Evolutionary conservation across 805 yeast species (phyloP), one percentile per base, ranked within the genome.

Genomic region (Tetrapisispora iriomotensis): DNA sequence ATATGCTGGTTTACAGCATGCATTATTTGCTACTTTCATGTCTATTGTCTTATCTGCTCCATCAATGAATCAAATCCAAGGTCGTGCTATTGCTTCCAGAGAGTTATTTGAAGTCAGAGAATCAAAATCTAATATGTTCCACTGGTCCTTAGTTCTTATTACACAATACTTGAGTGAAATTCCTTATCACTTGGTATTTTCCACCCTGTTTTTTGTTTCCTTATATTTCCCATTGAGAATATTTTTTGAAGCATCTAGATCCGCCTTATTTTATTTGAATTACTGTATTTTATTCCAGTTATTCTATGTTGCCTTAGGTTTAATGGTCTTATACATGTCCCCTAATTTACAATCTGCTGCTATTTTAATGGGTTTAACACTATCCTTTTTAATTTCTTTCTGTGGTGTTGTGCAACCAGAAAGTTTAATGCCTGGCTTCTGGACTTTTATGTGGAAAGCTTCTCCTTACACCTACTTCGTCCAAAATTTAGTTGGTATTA

Each of bases 391-490:
- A 50, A 68, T 80, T 41, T 64, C 78, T 18, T 82, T 82, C 64
- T 70, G 82, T 57, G 86, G 88, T 64, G 79, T 80, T 41, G 65
- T 78, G 43, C 84, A 78, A 51, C 74, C 77, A 14, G 62, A 62
- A 6, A 29, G 44, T 3, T 61, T 67, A 38, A 71, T 82, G 78
- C 92, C 94, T 10, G 77, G 83, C 1, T 84, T 84, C 66, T 84
- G 94, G 94, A 76, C 73, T 34, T 84, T 81, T 57, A 81, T 84
- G 87, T 79, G 82, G 72, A 72, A 81, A 48, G 69, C 68, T 17
- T 78, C 84, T 20, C 94, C 82, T 8, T 71, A 72, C 60, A 81
- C 90, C 1, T 84, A 84, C 54, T 74, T 79, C 56, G 65, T 83
- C 42, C 76, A 74, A 45, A 67, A 74, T 38, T 65, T 80, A 44